Base-by-base conservation (phyloP, 495 filamentous ascomycete genomes). In the Neurospora africana region DNA sequence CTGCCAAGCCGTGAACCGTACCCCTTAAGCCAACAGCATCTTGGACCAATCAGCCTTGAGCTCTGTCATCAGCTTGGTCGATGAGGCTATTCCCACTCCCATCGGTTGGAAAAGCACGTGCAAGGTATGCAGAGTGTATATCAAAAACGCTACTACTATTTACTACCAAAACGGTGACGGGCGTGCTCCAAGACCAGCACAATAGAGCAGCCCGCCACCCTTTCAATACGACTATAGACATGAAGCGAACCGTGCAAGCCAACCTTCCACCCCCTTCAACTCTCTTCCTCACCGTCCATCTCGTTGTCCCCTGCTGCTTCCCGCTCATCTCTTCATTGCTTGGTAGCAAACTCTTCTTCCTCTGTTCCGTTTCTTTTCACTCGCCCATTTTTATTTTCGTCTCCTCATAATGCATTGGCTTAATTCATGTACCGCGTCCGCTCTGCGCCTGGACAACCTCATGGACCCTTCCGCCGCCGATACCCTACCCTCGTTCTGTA, bases 231-330 rank as follows among this genome's bases (percentile, higher is more conserved):
- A 65, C 53, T 65, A 65, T 65, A 65, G 53, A 65, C 53, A 65
- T 65, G 53, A 65, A 65, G 30, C 53, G 53, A 65, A 65, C 53
- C 27, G 53, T 33, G 53, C 53, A 33, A 74, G 21, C 74, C 77
- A 69, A 78, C 81, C 67, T 33, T 65, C 15, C 13, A 72, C 77
- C 21, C 76, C 72, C 30, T 81, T 79, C 36, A 74, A 74, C 27
- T 82, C 80, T 38, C 73, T 77, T 21, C 77, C 77, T 74, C 76
- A 39, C 71, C 74, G 7, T 30, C 53, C 15, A 58, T 58, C 47
- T 58, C 47, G 23, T 58, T 23, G 11, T 30, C 47, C 21, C 47
- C 47, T 58, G 5, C 47, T 58, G 47, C 23, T 58, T 58, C 47
- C 47, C 11, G 10, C 47, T 58, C 23, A 27, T 58, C 47, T 10